Percentiles rank a stretch among this genome's conserved stretches.
Evolutionary conservation across 495 filamentous ascomycete genomes (phyloP).

Genomic region (Tuber magnatum): DNA sequence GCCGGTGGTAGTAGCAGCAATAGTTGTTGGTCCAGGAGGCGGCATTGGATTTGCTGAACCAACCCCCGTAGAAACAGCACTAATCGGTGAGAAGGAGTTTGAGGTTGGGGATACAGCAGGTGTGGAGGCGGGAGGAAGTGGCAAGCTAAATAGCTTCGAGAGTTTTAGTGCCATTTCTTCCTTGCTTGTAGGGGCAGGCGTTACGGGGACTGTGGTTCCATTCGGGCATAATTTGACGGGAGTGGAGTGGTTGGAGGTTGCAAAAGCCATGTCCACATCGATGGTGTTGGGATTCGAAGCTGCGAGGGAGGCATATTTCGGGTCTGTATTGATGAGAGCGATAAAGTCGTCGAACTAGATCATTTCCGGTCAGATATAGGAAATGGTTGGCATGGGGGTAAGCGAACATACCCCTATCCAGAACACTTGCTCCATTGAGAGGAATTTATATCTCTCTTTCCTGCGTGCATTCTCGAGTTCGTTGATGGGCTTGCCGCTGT

Average conservation of each 20-base stretch:
- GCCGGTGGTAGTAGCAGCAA: background rate
- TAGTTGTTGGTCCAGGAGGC: background rate
- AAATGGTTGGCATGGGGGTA: background rate
- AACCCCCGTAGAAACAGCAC: background rate
- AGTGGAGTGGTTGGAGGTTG: constrained; percentile 21
- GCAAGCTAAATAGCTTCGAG: constrained; percentile 23
- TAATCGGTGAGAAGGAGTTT: constrained; percentile 6
- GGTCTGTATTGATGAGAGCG: constrained; percentile 29
- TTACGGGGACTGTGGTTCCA: constrained; percentile 11
- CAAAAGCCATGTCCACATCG: constrained; percentile 30
- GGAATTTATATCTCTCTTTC: constrained; percentile 36
- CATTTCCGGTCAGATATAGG: background rate
- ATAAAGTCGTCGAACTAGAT: constrained; percentile 35
- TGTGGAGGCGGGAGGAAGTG: constrained; percentile 13
- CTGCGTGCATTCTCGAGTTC: constrained; percentile 26
- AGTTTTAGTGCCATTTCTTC: constrained; percentile 34
- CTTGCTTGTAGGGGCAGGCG: constrained; percentile 13
- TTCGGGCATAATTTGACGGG: constrained; percentile 23
- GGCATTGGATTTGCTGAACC: background rate
- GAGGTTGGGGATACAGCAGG: constrained; percentile 27
- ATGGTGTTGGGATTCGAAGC: constrained; percentile 21
- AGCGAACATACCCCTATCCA: constrained; percentile 37
- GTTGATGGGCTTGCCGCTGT: constrained; percentile 23
- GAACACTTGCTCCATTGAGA: constrained; percentile 37
- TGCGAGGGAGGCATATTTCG: constrained; percentile 21